Conservation (phyloP, 2,329 filamentous ascomycete species). For the Pleurostoma richardsiae region DNA sequence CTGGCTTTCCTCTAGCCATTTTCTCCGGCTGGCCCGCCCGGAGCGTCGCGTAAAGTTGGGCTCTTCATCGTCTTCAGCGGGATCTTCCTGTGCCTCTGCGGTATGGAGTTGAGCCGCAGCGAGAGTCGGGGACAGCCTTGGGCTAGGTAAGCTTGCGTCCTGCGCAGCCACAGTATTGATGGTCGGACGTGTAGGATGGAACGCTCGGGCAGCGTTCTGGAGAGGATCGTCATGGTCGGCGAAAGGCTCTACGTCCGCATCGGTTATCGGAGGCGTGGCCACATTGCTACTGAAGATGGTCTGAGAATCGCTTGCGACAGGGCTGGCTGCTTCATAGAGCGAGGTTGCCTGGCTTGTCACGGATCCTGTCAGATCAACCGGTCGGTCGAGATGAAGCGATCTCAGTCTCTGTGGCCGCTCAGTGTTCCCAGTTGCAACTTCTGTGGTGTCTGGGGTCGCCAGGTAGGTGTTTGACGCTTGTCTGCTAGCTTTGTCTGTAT, state of each 20-base stretch:
- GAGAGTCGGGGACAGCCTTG: constrained; percentile 86
- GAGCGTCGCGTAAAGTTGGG: constrained; percentile 23
- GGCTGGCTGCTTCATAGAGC: constrained; percentile 44
- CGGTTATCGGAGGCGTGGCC: constrained; percentile 71
- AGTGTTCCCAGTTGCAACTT: constrained; percentile 24
- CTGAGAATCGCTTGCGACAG: constrained; percentile 48
- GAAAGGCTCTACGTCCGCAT: constrained; percentile 63
- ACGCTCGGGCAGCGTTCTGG: constrained; percentile 37
- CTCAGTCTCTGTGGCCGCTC: constrained; percentile 34
- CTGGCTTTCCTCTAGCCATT: constrained; percentile 35
- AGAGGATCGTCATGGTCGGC: constrained; percentile 45
- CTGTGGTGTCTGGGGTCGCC: constrained; percentile 55
- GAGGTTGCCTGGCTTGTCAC: constrained; percentile 30
- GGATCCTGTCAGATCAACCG: constrained; percentile 39
- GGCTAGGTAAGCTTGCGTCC: constrained; percentile 90
- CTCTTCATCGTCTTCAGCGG: constrained; percentile 32
- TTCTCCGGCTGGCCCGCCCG: constrained; percentile 23
- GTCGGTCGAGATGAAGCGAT: constrained; percentile 32
- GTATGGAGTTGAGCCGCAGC: constrained; percentile 57
- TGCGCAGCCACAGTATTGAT: constrained; percentile 66
- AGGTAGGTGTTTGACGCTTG: constrained; percentile 29
- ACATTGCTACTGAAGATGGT: constrained; percentile 59
- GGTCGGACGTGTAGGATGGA: constrained; percentile 47
- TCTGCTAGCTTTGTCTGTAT: constrained; percentile 12
- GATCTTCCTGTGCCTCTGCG: constrained; percentile 35